A percentile compares a stretch with the other conserved stretches of the same genome.
These are phyloP conservation scores for Neophaeococcomyces aloes DNA, from an alignment of 2,329 filamentous ascomycete species.

Conservation along the genomic window DNA sequence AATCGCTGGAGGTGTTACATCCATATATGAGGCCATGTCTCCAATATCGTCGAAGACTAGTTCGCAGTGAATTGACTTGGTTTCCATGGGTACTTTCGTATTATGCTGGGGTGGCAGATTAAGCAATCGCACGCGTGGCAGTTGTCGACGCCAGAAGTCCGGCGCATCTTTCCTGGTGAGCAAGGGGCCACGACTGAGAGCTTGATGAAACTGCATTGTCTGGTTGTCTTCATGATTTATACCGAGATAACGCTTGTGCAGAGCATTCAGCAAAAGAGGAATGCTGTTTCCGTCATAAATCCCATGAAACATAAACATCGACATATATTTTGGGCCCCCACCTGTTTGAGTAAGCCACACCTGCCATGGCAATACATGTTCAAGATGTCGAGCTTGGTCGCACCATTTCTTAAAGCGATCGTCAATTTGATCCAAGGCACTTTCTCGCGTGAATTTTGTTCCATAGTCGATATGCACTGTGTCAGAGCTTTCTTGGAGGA, in stretches of 20 bases:
- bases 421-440: slow-evolving; percentile 21
- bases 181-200: slow-evolving; percentile 60
- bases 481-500: slow-evolving; percentile 24
- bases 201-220: slow-evolving; percentile 37
- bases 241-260: slow-evolving; percentile 43
- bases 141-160: slow-evolving; percentile 54
- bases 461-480: background rate
- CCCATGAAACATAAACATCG: slow-evolving; percentile 69
- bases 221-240: background rate
- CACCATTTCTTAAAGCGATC: slow-evolving; percentile 44
- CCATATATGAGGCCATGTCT: slow-evolving; percentile 45
- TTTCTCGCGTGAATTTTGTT: background rate
- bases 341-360: slow-evolving; percentile 23
- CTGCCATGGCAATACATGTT: slow-evolving; percentile 25
- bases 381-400: slow-evolving; percentile 37
- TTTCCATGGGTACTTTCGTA: slow-evolving; percentile 15
- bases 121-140: slow-evolving; percentile 24
- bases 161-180: slow-evolving; percentile 37
- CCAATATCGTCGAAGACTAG: slow-evolving; percentile 39
- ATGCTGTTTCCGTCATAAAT: slow-evolving; percentile 80
- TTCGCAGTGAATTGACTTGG: slow-evolving; percentile 12
- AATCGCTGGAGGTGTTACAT: slow-evolving; percentile 68
- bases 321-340: slow-evolving; percentile 31
- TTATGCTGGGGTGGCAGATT: slow-evolving; percentile 18
- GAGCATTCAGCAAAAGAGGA: slow-evolving; percentile 51